phyloP scores from a whole-genome alignment of 2,329 filamentous ascomycete species.

The Pseudophaeomoniella oleicola region DNA sequence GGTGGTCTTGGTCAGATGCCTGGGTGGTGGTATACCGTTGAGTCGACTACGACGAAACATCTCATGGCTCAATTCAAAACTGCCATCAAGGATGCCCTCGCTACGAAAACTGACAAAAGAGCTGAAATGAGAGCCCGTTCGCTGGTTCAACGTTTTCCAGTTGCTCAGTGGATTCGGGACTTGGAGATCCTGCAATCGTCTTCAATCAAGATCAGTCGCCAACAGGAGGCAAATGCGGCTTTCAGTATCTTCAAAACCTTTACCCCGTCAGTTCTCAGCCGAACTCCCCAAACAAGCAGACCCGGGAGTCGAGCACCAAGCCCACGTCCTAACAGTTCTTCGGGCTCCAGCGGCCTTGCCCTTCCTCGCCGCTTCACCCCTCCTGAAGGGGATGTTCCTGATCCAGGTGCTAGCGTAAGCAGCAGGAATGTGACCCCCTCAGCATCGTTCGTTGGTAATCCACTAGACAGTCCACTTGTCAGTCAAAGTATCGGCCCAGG shows the following conservation, averaged over 20 bases:
- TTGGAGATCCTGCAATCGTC: slow-evolving; percentile 38
- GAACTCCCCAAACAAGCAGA: neutral
- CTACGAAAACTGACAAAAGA: slow-evolving; percentile 32
- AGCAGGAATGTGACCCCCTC: neutral
- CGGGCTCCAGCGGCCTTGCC: no score
- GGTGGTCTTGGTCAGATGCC: slow-evolving; percentile 45
- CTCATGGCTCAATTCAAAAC: slow-evolving; percentile 42
- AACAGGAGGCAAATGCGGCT: slow-evolving; percentile 11
- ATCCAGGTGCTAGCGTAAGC: no score
- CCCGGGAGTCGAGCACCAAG: neutral
- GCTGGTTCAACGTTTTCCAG: slow-evolving; percentile 42
- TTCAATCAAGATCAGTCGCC: slow-evolving; percentile 33
- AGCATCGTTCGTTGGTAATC: neutral
- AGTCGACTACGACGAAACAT: slow-evolving; percentile 40
- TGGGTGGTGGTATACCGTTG: slow-evolving; percentile 47
- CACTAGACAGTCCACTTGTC: neutral
- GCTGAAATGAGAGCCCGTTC: slow-evolving; percentile 41
- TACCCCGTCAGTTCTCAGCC: neutral
- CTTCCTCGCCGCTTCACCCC: neutral
- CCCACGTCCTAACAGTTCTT: neutral
- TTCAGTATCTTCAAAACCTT: neutral
- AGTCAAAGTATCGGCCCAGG: neutral
- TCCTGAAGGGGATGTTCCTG: neutral
- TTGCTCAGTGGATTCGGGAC: slow-evolving; percentile 42
- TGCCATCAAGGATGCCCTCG: slow-evolving; percentile 37